Percentiles rank a stretch among this genome's conserved stretches.
Conservation (phyloP, 768 basidiomycete species). For the Suillus americanus region DNA sequence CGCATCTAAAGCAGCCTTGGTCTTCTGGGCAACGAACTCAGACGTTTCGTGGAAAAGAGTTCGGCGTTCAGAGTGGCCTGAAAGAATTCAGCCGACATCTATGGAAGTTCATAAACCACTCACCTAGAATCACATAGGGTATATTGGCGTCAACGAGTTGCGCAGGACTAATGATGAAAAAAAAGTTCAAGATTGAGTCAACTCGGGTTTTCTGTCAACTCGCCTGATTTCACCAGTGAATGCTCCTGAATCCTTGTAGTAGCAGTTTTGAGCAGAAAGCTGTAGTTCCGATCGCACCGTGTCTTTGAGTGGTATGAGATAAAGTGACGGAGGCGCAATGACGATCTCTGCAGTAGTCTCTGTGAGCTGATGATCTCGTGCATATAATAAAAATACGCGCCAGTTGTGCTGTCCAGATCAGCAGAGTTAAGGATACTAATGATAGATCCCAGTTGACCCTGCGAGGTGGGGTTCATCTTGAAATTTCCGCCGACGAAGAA, state of each 20-base stretch:
- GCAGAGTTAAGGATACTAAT: slow-evolving; percentile 75
- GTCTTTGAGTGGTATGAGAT: slow-evolving; percentile 73
- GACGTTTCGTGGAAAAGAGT: slow-evolving; percentile 90
- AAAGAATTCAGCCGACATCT: slow-evolving; percentile 5
- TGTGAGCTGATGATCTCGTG: slow-evolving; percentile 13
- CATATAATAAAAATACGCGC: slow-evolving; percentile 39
- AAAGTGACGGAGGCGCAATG: slow-evolving; percentile 87
- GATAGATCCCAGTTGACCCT: slow-evolving; percentile 63
- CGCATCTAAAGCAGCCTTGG: slow-evolving; percentile 73
- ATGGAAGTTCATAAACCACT: slow-evolving; percentile 17
- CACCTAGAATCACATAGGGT: slow-evolving; percentile 90
- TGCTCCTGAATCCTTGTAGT: slow-evolving; percentile 81
- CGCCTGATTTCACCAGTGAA: slow-evolving; percentile 98
- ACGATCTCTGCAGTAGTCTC: slow-evolving; percentile 70
- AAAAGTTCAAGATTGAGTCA: neutral
- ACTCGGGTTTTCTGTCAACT: slow-evolving; percentile 15
- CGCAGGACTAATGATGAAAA: slow-evolving; percentile 49
- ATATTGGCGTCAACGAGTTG: slow-evolving; percentile 88
- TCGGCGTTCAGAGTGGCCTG: slow-evolving; percentile 95
- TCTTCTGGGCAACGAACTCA: slow-evolving; percentile 81
- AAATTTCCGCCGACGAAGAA: slow-evolving; percentile 99
- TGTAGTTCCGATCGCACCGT: slow-evolving; percentile 64
- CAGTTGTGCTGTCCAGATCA: slow-evolving; percentile 71
- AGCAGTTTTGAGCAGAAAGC: slow-evolving; percentile 90
- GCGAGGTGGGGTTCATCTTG: slow-evolving; percentile 89